A percentile compares a stretch with the other conserved stretches of the same genome.
Evolutionary conservation across 257 asterid species (phyloP).

Genomic region (Marsdenia floribunda): DNA sequence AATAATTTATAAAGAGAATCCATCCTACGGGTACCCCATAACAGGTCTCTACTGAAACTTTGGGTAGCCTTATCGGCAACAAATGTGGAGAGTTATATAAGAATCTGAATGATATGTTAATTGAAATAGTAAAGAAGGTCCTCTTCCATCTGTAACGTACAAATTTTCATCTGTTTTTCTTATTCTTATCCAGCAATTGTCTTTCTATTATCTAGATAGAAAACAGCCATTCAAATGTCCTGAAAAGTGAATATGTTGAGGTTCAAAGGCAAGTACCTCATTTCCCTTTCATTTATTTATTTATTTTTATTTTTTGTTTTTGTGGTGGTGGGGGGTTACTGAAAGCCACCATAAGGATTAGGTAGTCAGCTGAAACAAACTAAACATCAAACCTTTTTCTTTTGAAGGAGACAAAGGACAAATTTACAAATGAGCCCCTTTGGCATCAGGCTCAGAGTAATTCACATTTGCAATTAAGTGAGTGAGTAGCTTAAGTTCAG

Average conservation of each 20-base stretch:
- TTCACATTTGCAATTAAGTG: neutral
- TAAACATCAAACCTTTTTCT: neutral
- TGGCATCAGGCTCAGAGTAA: neutral
- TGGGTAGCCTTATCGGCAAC: neutral
- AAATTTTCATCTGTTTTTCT: neutral
- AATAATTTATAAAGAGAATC: neutral
- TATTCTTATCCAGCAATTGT: neutral
- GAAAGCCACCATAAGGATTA: neutral
- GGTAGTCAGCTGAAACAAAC: constrained; percentile 1
- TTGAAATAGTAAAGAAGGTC: neutral
- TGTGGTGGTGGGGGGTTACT: too few species aligned
- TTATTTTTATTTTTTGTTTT: too few species aligned
- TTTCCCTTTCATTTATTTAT: too few species aligned
- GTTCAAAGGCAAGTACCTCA: neutral
- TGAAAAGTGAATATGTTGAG: neutral
- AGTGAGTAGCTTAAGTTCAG: neutral
- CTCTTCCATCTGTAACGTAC: neutral
- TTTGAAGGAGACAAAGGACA: neutral
- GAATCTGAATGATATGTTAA: neutral
- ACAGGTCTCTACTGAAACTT: neutral
- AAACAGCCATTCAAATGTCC: neutral
- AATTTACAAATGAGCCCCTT: neutral
- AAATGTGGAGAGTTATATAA: neutral
- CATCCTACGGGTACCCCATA: neutral
- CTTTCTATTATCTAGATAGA: neutral